Percentiles rank a stretch among this genome's conserved stretches.
Evolutionary conservation across 371 early-diverging fungal species (phyloP).

Genomic region (Mucor saturninus): DNA sequence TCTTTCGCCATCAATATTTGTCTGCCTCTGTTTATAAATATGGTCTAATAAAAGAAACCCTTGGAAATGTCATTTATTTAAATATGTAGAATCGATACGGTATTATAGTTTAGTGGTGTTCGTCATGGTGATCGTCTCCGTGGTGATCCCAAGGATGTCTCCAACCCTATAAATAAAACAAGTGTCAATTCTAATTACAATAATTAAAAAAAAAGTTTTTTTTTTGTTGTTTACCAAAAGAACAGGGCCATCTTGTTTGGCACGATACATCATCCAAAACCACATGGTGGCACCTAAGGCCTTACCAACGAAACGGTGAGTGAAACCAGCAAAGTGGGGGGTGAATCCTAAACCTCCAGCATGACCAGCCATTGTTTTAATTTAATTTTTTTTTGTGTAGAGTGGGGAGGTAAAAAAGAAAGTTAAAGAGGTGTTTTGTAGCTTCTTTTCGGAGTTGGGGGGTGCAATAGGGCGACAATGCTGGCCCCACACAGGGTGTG

Average conservation of each 20-base stretch:
- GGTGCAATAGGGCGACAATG: no score
- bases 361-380: conserved; percentile 42
- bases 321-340: conserved; percentile 54
- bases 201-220: not conserved
- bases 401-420: conserved; percentile 3
- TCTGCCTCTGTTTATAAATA: no score
- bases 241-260: conserved; percentile 80
- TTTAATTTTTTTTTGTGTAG: conserved; percentile 11
- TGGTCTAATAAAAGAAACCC: not conserved
- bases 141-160: conserved; percentile 79
- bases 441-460: not conserved
- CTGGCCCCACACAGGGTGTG: no score
- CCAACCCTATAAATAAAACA: conserved; percentile 51
- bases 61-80: conserved; percentile 2
- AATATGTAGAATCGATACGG: conserved; percentile 4
- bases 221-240: conserved; percentile 57
- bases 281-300: conserved; percentile 79
- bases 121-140: conserved; percentile 54
- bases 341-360: conserved; percentile 54
- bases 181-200: not conserved
- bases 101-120: conserved; percentile 44
- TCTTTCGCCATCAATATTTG: not conserved
- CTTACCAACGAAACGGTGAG: conserved; percentile 56
- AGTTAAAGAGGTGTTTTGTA: not conserved
- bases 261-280: conserved; percentile 90